Conservation (phyloP, 345 rosid genomes). For the Eucalyptus erythrocorys region DNA sequence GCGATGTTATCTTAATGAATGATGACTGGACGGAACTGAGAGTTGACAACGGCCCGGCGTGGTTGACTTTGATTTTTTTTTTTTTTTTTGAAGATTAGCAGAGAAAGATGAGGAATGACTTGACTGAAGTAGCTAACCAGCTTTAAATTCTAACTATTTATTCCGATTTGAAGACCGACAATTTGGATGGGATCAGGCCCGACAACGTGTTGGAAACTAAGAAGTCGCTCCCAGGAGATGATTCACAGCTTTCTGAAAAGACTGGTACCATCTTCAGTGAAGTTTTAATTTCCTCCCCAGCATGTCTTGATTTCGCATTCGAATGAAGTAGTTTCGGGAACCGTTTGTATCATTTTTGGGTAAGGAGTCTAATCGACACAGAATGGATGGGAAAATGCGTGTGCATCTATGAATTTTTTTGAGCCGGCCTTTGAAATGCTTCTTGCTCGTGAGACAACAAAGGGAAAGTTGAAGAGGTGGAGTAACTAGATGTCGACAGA, state of each 20-base stretch:
- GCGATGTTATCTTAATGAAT: too few species aligned
- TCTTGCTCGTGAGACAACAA: not conserved
- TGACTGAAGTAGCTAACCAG: too few species aligned
- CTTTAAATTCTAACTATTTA: too few species aligned
- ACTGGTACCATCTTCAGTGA: not conserved
- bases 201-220: fast-evolving
- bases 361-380: not conserved
- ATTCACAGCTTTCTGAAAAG: not conserved
- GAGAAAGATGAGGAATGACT: too few species aligned
- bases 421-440: not conserved
- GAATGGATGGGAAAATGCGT: not conserved
- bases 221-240: not conserved
- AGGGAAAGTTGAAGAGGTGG: too few species aligned
- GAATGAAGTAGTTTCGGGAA: not conserved
- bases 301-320: not conserved
- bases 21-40: not conserved
- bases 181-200: not conserved
- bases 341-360: not conserved
- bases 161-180: not conserved
- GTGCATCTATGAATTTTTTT: not conserved
- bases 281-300: not conserved
- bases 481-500: too few species aligned
- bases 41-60: not conserved
- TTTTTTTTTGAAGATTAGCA: too few species aligned
- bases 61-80: too few species aligned